A percentile compares a stretch with the other conserved stretches of the same genome.
Conservation (phyloP, 1,284 basidiomycete species). For the Marasmius tenuissimus region DNA sequence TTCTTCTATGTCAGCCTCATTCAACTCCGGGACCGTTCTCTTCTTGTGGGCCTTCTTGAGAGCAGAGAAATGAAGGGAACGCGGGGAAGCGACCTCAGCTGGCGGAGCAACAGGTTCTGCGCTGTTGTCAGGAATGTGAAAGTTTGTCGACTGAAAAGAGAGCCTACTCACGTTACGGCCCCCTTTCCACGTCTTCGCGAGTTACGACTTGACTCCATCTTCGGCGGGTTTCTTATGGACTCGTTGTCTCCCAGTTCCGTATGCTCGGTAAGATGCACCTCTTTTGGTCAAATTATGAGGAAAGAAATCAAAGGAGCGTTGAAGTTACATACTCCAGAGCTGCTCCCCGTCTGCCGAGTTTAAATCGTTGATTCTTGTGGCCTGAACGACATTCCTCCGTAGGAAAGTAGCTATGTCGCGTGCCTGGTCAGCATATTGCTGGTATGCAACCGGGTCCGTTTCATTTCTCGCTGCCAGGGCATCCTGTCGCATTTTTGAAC, state of each 20-base stretch:
- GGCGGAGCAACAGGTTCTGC: conserved; percentile 43
- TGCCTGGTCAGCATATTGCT: conserved; percentile 54
- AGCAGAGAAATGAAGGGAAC: conserved; percentile 57
- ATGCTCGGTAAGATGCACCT: conserved; percentile 60
- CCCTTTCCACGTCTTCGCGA: conserved; percentile 40
- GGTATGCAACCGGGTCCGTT: conserved; percentile 47
- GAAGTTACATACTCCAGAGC: conserved; percentile 52
- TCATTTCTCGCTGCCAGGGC: conserved; percentile 41
- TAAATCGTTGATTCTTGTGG: conserved; percentile 29
- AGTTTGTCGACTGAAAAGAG: conserved; percentile 9
- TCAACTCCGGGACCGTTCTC: conserved; percentile 62
- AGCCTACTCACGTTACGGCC: conserved; percentile 31
- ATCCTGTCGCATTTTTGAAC: conserved; percentile 58
- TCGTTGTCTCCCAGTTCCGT: conserved; percentile 78
- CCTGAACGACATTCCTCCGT: conserved; percentile 75
- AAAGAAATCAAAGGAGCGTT: not conserved
- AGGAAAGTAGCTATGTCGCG: conserved; percentile 67
- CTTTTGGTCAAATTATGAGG: conserved; percentile 32
- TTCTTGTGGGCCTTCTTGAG: conserved; percentile 66
- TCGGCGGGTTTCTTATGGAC: conserved; percentile 55
- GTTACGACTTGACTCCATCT: conserved; percentile 43
- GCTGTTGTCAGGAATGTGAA: conserved; percentile 25
- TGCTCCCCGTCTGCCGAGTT: conserved; percentile 31
- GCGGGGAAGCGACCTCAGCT: conserved; percentile 24
- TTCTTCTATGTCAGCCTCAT: conserved; percentile 75